A percentile compares a stretch with the other conserved stretches of the same genome.
Conservation (phyloP, 176 grass and related monocot genomes). For the Guadua angustifolia region DNA sequence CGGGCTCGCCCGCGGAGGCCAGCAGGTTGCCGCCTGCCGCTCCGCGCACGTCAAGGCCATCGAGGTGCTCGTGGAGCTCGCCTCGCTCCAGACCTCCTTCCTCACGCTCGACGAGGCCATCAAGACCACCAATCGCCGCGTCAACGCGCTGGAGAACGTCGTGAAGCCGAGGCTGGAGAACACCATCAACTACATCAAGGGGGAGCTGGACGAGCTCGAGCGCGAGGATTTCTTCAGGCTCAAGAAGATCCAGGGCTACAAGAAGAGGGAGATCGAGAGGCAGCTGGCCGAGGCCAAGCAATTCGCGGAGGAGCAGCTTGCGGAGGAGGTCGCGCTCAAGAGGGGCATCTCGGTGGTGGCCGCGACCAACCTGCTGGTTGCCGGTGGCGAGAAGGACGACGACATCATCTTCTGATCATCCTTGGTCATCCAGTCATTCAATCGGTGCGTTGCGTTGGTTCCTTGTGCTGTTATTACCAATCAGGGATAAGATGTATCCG, state of each 20-base stretch:
- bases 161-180: slow-evolving; percentile 91
- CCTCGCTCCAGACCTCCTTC: slow-evolving; percentile 92
- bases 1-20: slow-evolving; percentile 77
- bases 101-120: slow-evolving; percentile 94
- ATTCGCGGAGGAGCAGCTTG: slow-evolving; percentile 66
- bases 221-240: slow-evolving; percentile 94
- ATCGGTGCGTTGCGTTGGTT: slow-evolving; percentile 44
- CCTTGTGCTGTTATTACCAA: slow-evolving; percentile 9
- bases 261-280: slow-evolving; percentile 73
- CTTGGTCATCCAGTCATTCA: slow-evolving; percentile 36
- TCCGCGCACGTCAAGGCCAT: slow-evolving; percentile 80
- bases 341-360: slow-evolving; percentile 63
- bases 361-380: slow-evolving; percentile 53
- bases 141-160: slow-evolving; percentile 93
- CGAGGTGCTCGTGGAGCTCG: slow-evolving; percentile 90
- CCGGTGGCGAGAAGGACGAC: slow-evolving; percentile 66
- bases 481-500: slow-evolving; percentile 27
- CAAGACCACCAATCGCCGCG: slow-evolving; percentile 93
- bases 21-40: slow-evolving; percentile 85
- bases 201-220: slow-evolving; percentile 92
- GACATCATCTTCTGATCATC: slow-evolving; percentile 82
- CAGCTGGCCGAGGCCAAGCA: slow-evolving; percentile 50
- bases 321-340: slow-evolving; percentile 67
- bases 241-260: slow-evolving; percentile 95
- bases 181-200: slow-evolving; percentile 90